phyloP scores from a whole-genome alignment of 2,329 filamentous ascomycete genomes.

The Clonostachys rosea region DNA sequence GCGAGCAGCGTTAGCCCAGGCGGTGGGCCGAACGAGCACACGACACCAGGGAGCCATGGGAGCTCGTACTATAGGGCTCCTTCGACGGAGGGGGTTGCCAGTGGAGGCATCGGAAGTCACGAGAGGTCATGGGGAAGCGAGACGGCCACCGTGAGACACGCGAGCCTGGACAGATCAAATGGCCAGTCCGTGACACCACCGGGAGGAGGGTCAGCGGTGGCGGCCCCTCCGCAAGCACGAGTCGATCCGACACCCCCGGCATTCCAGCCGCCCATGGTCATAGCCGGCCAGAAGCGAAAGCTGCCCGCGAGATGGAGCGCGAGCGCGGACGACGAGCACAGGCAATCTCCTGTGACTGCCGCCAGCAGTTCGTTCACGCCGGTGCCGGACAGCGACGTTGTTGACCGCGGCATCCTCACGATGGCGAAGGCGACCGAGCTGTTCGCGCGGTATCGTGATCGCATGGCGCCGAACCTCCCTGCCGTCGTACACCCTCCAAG shows the following conservation, averaged over 20 bases:
- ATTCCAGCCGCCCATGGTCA: slow-evolving; percentile 4
- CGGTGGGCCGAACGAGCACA: background rate
- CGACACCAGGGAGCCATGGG: background rate
- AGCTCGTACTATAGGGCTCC: background rate
- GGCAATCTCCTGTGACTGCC: background rate
- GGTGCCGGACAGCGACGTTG: slow-evolving; percentile 28
- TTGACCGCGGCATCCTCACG: slow-evolving; percentile 56
- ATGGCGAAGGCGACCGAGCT: slow-evolving; percentile 49
- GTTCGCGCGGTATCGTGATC: slow-evolving; percentile 52
- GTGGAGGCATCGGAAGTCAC: too few species aligned
- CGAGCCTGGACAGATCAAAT: background rate
- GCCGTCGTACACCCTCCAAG: slow-evolving; percentile 54
- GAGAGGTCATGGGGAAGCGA: slow-evolving; percentile 1
- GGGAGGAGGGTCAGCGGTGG: background rate
- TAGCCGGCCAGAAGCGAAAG: slow-evolving; percentile 23
- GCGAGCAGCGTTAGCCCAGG: background rate
- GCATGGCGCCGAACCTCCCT: slow-evolving; percentile 58
- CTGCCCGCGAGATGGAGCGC: slow-evolving; percentile 12
- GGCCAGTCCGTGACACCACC: background rate
- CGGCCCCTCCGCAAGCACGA: background rate
- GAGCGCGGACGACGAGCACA: slow-evolving; percentile 1
- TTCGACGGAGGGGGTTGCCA: background rate
- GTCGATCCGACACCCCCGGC: background rate
- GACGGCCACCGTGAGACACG: background rate
- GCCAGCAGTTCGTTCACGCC: background rate